Evolutionary conservation across 208 protist species (phyloP).

Genomic region (Naegleria gruberi): DNA sequence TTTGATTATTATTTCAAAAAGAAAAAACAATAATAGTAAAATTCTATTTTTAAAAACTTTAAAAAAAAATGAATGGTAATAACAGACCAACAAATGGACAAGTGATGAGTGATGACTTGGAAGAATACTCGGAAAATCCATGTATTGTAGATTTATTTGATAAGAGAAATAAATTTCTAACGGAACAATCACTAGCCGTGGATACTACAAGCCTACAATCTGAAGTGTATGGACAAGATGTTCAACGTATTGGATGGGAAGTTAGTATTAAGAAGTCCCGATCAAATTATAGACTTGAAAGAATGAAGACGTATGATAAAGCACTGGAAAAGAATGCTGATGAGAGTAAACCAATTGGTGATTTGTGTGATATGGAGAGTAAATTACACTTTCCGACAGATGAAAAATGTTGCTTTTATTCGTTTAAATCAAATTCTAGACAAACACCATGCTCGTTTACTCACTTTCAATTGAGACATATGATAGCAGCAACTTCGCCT

Average conservation of each 20-base stretch:
- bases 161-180: not conserved
- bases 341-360: not conserved
- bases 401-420: not conserved
- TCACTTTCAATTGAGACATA: slow-evolving; percentile 3
- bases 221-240: not conserved
- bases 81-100: no score
- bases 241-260: not conserved
- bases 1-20: no score
- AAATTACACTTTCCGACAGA: not conserved
- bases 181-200: not conserved
- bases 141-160: not conserved
- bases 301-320: not conserved
- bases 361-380: not conserved
- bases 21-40: no score
- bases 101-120: no score
- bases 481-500: not conserved
- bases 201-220: not conserved
- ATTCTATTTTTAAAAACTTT: no score
- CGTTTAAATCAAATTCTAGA: not conserved
- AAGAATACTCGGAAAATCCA: no score
- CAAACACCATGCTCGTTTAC: not conserved
- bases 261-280: not conserved
- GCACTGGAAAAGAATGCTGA: not conserved
- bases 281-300: not conserved
- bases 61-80: no score